Evolutionary conservation across 202 grass and related monocot species (phyloP).

Genomic region (Eragrostis tef): DNA sequence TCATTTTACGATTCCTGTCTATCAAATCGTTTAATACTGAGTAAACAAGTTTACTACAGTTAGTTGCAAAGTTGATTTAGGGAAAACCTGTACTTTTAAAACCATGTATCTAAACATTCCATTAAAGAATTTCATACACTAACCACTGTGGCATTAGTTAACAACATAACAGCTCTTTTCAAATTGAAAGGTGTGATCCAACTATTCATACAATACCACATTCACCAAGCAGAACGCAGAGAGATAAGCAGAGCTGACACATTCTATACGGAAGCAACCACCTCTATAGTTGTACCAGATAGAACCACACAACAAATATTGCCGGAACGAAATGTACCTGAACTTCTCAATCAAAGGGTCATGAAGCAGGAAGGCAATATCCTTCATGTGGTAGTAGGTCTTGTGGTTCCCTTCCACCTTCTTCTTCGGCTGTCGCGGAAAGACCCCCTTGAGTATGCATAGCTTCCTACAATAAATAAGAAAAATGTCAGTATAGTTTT

Average conservation of each 20-base stretch:
- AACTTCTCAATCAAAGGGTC: slow-evolving; percentile 83
- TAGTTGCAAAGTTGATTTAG: too few species aligned
- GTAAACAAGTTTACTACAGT: background rate
- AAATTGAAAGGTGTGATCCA: slow-evolving; percentile 1
- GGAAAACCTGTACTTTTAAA: background rate
- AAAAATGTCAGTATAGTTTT: background rate
- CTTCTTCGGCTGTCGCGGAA: slow-evolving; percentile 81
- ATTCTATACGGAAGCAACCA: background rate
- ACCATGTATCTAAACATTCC: background rate
- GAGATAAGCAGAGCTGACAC: background rate
- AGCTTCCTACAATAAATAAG: slow-evolving; percentile 61
- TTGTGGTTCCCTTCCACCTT: slow-evolving; percentile 97
- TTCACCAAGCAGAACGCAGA: background rate
- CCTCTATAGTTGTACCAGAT: background rate
- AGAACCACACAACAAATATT: background rate
- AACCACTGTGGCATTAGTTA: background rate
- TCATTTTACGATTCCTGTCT: too few species aligned
- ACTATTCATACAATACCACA: background rate
- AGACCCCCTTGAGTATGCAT: slow-evolving; percentile 97
- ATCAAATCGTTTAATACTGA: too few species aligned
- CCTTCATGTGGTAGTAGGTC: slow-evolving; percentile 94
- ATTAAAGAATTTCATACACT: background rate
- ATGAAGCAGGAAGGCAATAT: slow-evolving; percentile 74
- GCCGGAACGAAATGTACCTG: slow-evolving; percentile 57
- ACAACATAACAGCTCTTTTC: slow-evolving; percentile 4